A percentile compares a stretch with the other conserved stretches of the same genome.
phyloP scores from a whole-genome alignment of 2,329 filamentous ascomycete genomes.

The Cadophora sp. region DNA sequence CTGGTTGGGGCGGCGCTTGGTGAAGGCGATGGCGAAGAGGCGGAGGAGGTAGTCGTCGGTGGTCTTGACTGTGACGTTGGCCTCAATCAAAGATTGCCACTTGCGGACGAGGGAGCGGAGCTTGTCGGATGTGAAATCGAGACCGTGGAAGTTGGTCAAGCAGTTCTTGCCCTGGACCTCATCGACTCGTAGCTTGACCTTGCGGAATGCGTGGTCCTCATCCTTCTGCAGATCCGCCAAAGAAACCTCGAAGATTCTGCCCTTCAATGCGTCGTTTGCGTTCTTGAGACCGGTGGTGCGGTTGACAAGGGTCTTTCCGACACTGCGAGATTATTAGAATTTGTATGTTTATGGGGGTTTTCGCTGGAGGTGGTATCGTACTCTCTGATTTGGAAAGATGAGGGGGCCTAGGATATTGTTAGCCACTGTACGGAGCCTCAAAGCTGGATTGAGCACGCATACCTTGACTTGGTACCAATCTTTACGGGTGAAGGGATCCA shows the following conservation, averaged over 20 bases:
- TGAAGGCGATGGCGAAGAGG: constrained; percentile 99
- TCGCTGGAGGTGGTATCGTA: constrained; percentile 53
- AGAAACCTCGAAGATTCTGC: constrained; percentile 98
- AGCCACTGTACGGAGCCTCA: constrained; percentile 32
- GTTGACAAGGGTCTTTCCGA: constrained; percentile 99
- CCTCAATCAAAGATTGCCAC: constrained; percentile 99
- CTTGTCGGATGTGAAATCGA: constrained; percentile 99
- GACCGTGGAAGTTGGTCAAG: constrained; percentile 99
- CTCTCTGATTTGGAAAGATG: constrained; percentile 96
- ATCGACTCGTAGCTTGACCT: constrained; percentile 98
- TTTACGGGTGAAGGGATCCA: constrained; percentile 97
- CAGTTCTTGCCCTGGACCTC: constrained; percentile 99
- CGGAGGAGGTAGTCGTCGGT: constrained; percentile 99
- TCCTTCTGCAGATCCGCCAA: constrained; percentile 99
- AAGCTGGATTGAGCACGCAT: constrained; percentile 42
- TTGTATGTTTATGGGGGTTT: constrained; percentile 33
- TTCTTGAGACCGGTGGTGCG: constrained; percentile 99
- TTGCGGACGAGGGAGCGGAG: constrained; percentile 98
- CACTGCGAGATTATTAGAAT: constrained; percentile 65
- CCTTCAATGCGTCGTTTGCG: constrained; percentile 98
- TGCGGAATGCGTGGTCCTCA: constrained; percentile 99
- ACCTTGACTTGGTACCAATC: constrained; percentile 99
- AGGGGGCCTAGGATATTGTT: constrained; percentile 72
- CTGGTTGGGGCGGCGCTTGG: constrained; percentile 98
- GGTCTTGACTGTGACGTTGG: constrained; percentile 99